A percentile compares a stretch with the other conserved stretches of the same genome.
These are phyloP conservation scores for Auricularia heimuer DNA, from an alignment of 768 basidiomycete genomes.

Conservation along the genomic window DNA sequence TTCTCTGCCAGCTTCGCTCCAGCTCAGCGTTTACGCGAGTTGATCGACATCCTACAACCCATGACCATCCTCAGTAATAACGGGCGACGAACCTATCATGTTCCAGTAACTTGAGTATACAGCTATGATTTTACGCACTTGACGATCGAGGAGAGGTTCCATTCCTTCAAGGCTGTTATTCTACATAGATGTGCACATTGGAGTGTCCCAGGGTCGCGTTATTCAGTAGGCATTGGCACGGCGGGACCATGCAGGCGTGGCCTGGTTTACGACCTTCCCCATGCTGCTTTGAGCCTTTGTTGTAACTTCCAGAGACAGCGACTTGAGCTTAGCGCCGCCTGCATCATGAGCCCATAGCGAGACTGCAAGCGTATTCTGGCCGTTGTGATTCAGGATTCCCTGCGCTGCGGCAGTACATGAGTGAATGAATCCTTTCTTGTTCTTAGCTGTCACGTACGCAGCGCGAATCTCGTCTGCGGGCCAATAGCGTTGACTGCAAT, in stretches of 20 bases:
- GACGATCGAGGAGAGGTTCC: no score
- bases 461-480: slow-evolving; percentile 13
- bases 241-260: background rate
- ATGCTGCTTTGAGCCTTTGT: background rate
- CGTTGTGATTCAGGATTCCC: slow-evolving; percentile 66
- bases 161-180: no score
- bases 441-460: background rate
- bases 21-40: no score
- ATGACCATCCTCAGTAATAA: no score
- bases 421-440: background rate
- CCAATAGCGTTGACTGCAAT: background rate
- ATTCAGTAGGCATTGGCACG: background rate
- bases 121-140: no score
- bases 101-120: no score
- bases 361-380: slow-evolving; percentile 39
- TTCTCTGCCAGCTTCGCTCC: no score
- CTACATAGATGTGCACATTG: no score
- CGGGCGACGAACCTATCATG: no score
- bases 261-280: background rate
- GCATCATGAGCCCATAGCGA: slow-evolving; percentile 42
- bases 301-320: slow-evolving; percentile 22
- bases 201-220: background rate
- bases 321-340: slow-evolving; percentile 32
- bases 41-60: no score
- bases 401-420: slow-evolving; percentile 40